These are phyloP conservation scores for Mortierella alpina DNA, from an alignment of 192 early-diverging fungal species.

Conservation along the genomic window DNA sequence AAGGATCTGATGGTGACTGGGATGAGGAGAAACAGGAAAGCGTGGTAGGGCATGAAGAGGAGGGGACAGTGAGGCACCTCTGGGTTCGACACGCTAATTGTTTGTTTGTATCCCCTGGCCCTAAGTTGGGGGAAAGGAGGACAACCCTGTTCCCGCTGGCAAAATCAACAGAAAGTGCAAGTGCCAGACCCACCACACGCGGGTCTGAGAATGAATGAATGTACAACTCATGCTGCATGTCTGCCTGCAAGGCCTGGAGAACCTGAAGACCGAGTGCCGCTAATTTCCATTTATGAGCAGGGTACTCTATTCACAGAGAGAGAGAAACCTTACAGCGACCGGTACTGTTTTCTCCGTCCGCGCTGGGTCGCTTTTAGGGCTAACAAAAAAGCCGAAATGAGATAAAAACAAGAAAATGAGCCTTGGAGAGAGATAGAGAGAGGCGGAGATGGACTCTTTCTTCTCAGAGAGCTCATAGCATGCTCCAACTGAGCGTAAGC, in stretches of 20 bases:
- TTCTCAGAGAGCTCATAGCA: too few relatives aligned
- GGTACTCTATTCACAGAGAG: too few relatives aligned
- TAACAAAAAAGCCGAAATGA: not conserved
- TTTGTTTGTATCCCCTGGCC: not conserved
- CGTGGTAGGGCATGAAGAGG: not conserved
- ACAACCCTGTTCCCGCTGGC: constrained; percentile 24
- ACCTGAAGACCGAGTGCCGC: too few relatives aligned
- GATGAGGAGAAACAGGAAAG: too few relatives aligned
- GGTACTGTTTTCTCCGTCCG: too few relatives aligned
- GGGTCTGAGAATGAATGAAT: not conserved
- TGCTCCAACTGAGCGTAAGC: too few relatives aligned
- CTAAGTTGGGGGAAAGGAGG: not conserved
- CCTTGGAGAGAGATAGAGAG: not conserved
- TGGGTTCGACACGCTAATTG: not conserved
- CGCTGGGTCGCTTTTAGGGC: not conserved
- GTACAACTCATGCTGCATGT: too few relatives aligned
- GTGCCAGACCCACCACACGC: constrained; percentile 5
- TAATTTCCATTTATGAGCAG: too few relatives aligned
- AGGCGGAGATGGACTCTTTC: too few relatives aligned
- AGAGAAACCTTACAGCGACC: too few relatives aligned
- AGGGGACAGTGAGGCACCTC: not conserved
- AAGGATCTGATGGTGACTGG: too few relatives aligned
- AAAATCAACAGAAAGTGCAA: not conserved
- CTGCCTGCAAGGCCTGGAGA: too few relatives aligned
- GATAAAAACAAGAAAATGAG: not conserved